phyloP scores from a whole-genome alignment of 2,329 filamentous ascomycete genomes.

The Colletotrichum australisinense region DNA sequence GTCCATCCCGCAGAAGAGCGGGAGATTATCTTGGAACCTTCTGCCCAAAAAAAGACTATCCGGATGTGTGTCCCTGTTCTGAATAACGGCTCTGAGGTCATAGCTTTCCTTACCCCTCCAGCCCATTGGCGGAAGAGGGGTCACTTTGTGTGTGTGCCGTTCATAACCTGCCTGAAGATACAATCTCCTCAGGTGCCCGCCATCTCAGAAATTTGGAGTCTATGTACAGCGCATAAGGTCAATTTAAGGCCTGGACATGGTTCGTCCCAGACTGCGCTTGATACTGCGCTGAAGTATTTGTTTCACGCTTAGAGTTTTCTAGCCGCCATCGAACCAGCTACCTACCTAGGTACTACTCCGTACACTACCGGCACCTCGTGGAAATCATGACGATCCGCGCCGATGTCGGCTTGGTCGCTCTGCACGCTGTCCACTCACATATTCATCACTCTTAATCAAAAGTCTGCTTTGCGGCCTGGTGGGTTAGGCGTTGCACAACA shows the following conservation, averaged over 20 bases:
- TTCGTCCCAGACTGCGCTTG: constrained; percentile 25
- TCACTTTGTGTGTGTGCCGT: background rate
- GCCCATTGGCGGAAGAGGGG: constrained; percentile 16
- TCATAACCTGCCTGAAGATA: background rate
- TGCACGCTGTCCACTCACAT: background rate
- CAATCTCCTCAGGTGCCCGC: background rate
- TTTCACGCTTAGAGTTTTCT: constrained; percentile 11
- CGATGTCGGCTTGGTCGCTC: background rate
- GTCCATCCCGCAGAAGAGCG: constrained; percentile 28
- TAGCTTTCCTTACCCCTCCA: constrained; percentile 17
- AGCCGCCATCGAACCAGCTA: background rate
- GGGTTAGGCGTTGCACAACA: background rate
- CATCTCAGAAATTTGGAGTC: constrained; percentile 5
- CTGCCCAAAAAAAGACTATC: constrained; percentile 13
- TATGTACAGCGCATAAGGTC: constrained; percentile 1
- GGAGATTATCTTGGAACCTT: constrained; percentile 31
- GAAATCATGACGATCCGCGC: background rate
- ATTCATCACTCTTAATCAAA: background rate
- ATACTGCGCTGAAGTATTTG: constrained; percentile 1
- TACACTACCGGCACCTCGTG: too few species aligned
- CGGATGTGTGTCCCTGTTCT: constrained; percentile 4
- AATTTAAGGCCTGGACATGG: constrained; percentile 26
- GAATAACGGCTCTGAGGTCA: constrained; percentile 29
- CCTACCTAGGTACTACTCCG: background rate
- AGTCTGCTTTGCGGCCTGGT: background rate